Base-by-base conservation (phyloP, 148 eudicot species). In the Cornus suecica region DNA sequence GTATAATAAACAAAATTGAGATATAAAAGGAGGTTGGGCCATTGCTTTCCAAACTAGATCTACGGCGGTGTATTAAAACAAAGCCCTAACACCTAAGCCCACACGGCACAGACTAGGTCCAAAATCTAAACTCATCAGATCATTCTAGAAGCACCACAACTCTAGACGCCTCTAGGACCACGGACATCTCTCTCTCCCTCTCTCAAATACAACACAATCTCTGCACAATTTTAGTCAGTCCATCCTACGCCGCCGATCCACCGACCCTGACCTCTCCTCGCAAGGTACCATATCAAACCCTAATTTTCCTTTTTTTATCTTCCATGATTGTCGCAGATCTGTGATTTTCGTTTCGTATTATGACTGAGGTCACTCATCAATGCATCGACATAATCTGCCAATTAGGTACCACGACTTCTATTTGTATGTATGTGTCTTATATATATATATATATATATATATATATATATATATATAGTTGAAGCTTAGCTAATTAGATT, bases 241-340 rank as follows among this genome's bases (percentile, higher is more conserved):
- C 3, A 37, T 14, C 54, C 1, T 11, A 30, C 23, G 22, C 45
- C 0, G 27, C 22, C 22, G 37, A 61, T 31, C 18, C 66, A 29
- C 11, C 66, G 2, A 16, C 45, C 30, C 30, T 1, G 20, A 58
- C 8, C 25, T 22, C 62, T 58, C 25, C 25, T 58, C 4, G 62
- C 23, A 16, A 34, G 76, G 76, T 74, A 74, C 28, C 67, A 73
- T 61, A 67, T 54, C 25, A 8, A 73, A 73, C 76, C 67, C 54
- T 72, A 72, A 16, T 22, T 58, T 22, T 31, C 66, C 11, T 22
- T 58, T n/a, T 37, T 37, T 6, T 37, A 1, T 31, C 27, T 31
- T n/a, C n/a, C n/a, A n/a, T n/a, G n/a, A 3, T 29, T 0, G 24
- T 32, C 32, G 26, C 29, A 61, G 76, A 73, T 73, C 76, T 61